A percentile compares a stretch with the other conserved stretches of the same genome.
These are phyloP conservation scores for Scheffersomyces coipomensis DNA, from an alignment of 805 yeast genomes.

Conservation along the genomic window DNA sequence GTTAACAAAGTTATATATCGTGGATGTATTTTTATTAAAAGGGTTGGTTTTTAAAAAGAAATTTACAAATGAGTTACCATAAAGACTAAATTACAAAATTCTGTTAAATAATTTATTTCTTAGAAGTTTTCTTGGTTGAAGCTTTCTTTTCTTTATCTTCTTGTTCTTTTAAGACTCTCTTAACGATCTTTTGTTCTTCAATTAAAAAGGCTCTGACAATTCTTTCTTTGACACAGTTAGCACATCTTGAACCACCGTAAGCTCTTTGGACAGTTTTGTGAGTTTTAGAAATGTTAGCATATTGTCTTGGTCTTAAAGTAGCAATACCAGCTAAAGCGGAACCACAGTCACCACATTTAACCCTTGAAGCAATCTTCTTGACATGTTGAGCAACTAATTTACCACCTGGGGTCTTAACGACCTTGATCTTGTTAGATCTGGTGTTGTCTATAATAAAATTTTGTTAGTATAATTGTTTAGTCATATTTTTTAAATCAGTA, in stretches of 20 bases:
- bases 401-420: constrained; percentile 99
- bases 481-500: no score
- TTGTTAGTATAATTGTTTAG: constrained; percentile 42
- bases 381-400: constrained; percentile 96
- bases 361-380: constrained; percentile 86
- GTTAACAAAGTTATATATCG: not conserved
- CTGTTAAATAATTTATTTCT: constrained; percentile 21
- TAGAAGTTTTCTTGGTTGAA: constrained; percentile 28
- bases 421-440: constrained; percentile 99
- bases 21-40: not conserved
- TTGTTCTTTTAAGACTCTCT: constrained; percentile 97
- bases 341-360: constrained; percentile 90
- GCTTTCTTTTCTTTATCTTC: constrained; percentile 78
- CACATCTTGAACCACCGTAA: constrained; percentile 99
- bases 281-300: constrained; percentile 92
- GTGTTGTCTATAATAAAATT: constrained; percentile 76
- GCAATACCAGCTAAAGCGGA: constrained; percentile 81
- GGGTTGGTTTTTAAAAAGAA: constrained; percentile 2
- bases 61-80: constrained; percentile 5
- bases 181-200: constrained; percentile 99
- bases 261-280: constrained; percentile 99
- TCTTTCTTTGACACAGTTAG: constrained; percentile 99
- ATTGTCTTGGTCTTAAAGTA: constrained; percentile 97
- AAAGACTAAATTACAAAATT: constrained; percentile 3
- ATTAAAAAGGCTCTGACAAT: constrained; percentile 98